Conservation (phyloP, 768 basidiomycete genomes). For the Lentinus tigrinus region DNA sequence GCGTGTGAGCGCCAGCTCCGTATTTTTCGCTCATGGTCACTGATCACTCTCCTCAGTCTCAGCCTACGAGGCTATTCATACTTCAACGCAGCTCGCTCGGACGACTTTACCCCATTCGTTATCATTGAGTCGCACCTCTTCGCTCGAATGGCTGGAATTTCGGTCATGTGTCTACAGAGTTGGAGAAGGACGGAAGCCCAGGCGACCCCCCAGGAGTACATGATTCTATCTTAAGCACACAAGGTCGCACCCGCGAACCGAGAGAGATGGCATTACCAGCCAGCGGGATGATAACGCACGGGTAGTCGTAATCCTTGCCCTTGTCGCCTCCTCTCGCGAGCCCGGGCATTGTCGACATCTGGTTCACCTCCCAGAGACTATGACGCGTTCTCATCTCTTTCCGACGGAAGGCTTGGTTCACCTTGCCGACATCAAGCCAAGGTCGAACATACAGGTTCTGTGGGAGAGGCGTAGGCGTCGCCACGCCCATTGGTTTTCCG, state of each 20-base stretch:
- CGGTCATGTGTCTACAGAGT: not conserved
- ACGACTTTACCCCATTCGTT: not conserved
- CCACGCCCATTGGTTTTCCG: constrained; percentile 30
- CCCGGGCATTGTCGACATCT: no score
- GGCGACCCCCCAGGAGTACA: not conserved
- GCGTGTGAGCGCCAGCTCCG: no score
- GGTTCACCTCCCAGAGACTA: no score
- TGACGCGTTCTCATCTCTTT: not conserved
- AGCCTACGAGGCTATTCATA: no score
- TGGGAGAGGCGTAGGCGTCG: constrained; percentile 30
- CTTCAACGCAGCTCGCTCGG: not conserved
- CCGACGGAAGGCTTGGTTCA: constrained; percentile 14
- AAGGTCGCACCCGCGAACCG: no score
- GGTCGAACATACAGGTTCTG: constrained; percentile 11
- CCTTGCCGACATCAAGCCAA: constrained; percentile 23
- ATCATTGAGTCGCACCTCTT: not conserved
- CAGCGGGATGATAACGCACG: no score
- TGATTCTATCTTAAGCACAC: no score
- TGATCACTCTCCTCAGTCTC: no score
- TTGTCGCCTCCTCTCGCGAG: no score
- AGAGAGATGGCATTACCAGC: no score
- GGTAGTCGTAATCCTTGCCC: no score
- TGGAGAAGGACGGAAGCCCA: not conserved
- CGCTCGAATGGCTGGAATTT: not conserved
- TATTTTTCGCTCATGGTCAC: no score